These are phyloP conservation scores for Dryadomyces sulphureus DNA, from an alignment of 2,329 filamentous ascomycete genomes.

Conservation along the genomic window DNA sequence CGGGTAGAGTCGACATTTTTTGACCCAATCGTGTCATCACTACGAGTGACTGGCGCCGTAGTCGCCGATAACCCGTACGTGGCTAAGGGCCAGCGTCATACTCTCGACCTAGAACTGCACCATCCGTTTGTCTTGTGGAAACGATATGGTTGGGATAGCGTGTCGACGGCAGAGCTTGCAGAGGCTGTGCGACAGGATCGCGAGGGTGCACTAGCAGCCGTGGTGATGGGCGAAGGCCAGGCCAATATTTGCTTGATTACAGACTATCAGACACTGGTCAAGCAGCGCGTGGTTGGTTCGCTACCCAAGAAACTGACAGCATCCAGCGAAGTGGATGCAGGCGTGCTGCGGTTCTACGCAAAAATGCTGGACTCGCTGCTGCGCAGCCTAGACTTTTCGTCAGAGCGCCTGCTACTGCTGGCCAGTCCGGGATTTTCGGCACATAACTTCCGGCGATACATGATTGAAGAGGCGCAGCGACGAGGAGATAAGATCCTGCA, in stretches of 20 bases:
- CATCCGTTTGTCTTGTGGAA: constrained; percentile 84
- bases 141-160: constrained; percentile 74
- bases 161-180: constrained; percentile 62
- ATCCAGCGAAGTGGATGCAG: constrained; percentile 52
- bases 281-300: constrained; percentile 51
- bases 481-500: constrained; percentile 55
- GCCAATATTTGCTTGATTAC: constrained; percentile 76
- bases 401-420: constrained; percentile 59
- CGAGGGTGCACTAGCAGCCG: constrained; percentile 70
- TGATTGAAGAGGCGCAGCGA: constrained; percentile 42
- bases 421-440: constrained; percentile 86
- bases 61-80: constrained; percentile 37
- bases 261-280: constrained; percentile 62
- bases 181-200: constrained; percentile 69
- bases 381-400: constrained; percentile 60
- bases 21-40: constrained; percentile 37
- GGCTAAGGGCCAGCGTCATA: constrained; percentile 40
- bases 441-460: constrained; percentile 61
- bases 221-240: constrained; percentile 83
- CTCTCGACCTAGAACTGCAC: constrained; percentile 69
- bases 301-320: constrained; percentile 55
- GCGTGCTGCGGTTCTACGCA: constrained; percentile 63
- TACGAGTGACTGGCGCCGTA: constrained; percentile 42
- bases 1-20: constrained; percentile 43
- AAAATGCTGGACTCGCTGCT: constrained; percentile 61